A percentile compares a stretch with the other conserved stretches of the same genome.
These are phyloP conservation scores for Xylaria sp. DNA, from an alignment of 2,329 filamentous ascomycete species.

Conservation along the genomic window DNA sequence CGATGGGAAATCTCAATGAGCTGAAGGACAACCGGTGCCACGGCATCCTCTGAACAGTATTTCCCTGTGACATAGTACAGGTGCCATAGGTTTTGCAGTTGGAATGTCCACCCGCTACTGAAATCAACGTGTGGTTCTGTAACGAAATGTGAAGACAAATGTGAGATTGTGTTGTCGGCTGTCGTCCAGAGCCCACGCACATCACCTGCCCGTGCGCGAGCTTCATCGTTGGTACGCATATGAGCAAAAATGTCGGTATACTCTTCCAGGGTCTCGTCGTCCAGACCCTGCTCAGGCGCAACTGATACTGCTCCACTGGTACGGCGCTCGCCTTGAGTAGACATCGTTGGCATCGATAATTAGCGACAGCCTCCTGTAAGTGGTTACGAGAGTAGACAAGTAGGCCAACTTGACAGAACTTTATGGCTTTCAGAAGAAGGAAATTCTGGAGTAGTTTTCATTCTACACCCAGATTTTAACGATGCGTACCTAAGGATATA, in stretches of 20 bases:
- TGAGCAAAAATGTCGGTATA: conserved; percentile 32
- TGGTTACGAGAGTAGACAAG: not conserved
- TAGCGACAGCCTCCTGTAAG: not conserved
- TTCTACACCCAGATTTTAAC: not conserved
- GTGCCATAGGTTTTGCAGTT: conserved; percentile 34
- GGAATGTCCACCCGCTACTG: conserved; percentile 29
- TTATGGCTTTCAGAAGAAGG: not conserved
- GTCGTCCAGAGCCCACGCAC: conserved; percentile 30
- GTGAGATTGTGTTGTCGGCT: conserved; percentile 30
- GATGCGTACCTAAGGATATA: conserved; percentile 3
- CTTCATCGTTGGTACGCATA: conserved; percentile 28
- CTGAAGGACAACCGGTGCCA: conserved; percentile 30
- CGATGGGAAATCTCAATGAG: conserved; percentile 31
- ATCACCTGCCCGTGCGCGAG: conserved; percentile 28
- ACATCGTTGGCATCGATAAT: conserved; percentile 20
- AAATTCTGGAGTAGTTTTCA: not conserved
- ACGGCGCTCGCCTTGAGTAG: conserved; percentile 17
- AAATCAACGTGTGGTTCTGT: conserved; percentile 33
- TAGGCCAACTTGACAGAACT: not conserved
- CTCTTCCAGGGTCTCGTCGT: conserved; percentile 25
- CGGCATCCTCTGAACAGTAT: conserved; percentile 21
- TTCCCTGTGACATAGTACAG: conserved; percentile 32
- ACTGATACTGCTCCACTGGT: not conserved
- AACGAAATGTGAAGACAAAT: conserved; percentile 31
- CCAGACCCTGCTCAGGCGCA: conserved; percentile 11